Conservation (phyloP, 495 filamentous ascomycete genomes). For the Penicillium tannophilum region DNA sequence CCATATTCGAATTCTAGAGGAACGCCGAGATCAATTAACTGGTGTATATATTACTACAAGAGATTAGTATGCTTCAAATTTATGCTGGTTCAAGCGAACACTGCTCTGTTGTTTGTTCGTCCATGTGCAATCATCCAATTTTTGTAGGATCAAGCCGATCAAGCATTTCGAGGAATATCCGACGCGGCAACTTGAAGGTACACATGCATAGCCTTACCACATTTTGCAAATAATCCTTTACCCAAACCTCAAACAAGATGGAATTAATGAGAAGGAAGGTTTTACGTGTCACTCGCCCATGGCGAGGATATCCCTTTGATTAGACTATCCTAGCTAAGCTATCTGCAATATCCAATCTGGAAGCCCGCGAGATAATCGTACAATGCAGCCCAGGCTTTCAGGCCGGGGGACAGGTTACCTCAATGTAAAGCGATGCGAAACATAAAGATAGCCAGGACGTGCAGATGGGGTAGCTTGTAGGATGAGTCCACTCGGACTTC, state of each 20-base stretch:
- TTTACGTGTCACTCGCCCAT: slow-evolving; percentile 16
- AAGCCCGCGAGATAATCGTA: slow-evolving; percentile 26
- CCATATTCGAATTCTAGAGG: background rate
- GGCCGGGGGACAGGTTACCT: slow-evolving; percentile 14
- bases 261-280: background rate
- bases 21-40: no score
- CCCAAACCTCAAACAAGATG: no score
- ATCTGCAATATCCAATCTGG: slow-evolving; percentile 23
- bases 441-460: slow-evolving; percentile 21
- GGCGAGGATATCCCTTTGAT: slow-evolving; percentile 18
- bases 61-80: background rate
- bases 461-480: slow-evolving; percentile 4
- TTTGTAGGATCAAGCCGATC: background rate
- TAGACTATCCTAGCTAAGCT: slow-evolving; percentile 27
- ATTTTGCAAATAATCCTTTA: no score
- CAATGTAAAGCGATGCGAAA: slow-evolving; percentile 12
- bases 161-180: background rate
- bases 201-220: no score
- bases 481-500: slow-evolving; percentile 15
- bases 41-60: background rate
- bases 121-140: background rate
- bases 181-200: background rate
- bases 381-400: slow-evolving; percentile 26
- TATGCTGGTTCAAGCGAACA: no score
- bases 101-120: background rate